Conservation (phyloP, 495 filamentous ascomycete species). For the Aspergillus incahuasiensis region DNA sequence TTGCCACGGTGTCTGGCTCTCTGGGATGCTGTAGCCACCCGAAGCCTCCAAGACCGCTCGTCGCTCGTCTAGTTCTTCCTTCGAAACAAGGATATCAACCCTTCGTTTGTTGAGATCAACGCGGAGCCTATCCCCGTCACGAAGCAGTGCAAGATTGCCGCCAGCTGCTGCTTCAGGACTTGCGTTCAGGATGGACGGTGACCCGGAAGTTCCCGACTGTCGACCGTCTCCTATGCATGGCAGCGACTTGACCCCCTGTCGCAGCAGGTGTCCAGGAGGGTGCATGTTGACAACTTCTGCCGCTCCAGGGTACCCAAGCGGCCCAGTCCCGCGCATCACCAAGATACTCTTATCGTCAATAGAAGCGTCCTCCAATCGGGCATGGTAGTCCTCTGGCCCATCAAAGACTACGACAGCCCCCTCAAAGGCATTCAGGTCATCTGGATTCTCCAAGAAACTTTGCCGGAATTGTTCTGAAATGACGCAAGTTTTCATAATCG, state of each 20-base stretch:
- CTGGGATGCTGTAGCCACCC: constrained; percentile 33
- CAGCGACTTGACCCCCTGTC: constrained; percentile 44
- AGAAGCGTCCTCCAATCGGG: constrained; percentile 41
- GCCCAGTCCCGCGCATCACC: constrained; percentile 51
- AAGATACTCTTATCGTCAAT: constrained; percentile 48
- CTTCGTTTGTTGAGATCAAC: constrained; percentile 52
- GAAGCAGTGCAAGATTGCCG: constrained; percentile 51
- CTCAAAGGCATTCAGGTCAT: constrained; percentile 51
- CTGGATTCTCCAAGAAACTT: constrained; percentile 44
- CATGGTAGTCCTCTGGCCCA: constrained; percentile 49
- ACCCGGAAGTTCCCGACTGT: constrained; percentile 53
- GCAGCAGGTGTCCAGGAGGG: constrained; percentile 42
- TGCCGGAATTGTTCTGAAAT: constrained; percentile 46
- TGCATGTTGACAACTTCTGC: constrained; percentile 58
- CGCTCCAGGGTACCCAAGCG: constrained; percentile 50
- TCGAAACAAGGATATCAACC: constrained; percentile 49
- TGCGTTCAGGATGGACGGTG: constrained; percentile 51
- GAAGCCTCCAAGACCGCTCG: constrained; percentile 43
- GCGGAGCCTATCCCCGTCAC: constrained; percentile 50
- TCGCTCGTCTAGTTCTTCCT: constrained; percentile 61
- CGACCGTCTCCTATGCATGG: constrained; percentile 54
- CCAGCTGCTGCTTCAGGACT: constrained; percentile 58
- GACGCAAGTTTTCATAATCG: constrained; percentile 56
- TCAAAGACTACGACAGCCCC: constrained; percentile 49
- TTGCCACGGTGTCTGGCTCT: constrained; percentile 48